Percentiles rank a stretch among this genome's conserved stretches.
Evolutionary conservation across 1,139 yeast species (phyloP).

Genomic region (Lodderomyces margitis): DNA sequence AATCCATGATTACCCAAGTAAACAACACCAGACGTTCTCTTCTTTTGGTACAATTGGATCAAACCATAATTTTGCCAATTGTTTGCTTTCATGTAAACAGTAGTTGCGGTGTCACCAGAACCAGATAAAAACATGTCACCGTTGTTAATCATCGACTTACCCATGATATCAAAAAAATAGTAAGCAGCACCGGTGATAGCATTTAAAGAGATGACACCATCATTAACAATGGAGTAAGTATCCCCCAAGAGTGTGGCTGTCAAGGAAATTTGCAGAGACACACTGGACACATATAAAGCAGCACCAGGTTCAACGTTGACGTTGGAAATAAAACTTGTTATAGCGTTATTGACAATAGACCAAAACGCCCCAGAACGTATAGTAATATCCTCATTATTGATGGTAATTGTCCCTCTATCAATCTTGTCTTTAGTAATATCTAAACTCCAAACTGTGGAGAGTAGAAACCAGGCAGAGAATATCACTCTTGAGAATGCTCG

Average conservation of each 20-base stretch:
- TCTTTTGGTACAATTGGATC: slow-evolving; percentile 22
- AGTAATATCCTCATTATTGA: slow-evolving; percentile 22
- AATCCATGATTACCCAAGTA: slow-evolving; percentile 20
- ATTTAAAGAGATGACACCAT: slow-evolving; percentile 27
- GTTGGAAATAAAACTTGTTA: slow-evolving; percentile 21
- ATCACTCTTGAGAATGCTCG: too few relatives aligned
- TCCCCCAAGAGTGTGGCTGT: slow-evolving; percentile 14
- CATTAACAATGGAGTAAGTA: slow-evolving; percentile 17
- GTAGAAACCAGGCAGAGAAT: too few relatives aligned
- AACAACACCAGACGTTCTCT: slow-evolving; percentile 21
- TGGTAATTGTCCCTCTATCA: slow-evolving; percentile 19
- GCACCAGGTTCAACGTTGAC: slow-evolving; percentile 22
- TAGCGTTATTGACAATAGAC: slow-evolving; percentile 30
- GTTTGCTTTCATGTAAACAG: slow-evolving; percentile 20
- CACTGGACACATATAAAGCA: slow-evolving; percentile 22
- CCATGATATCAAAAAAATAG: slow-evolving; percentile 21
- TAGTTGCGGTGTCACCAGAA: slow-evolving; percentile 21
- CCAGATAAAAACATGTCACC: slow-evolving; percentile 30
- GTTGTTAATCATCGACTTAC: slow-evolving; percentile 23
- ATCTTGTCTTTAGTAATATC: slow-evolving; percentile 10
- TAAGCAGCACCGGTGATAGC: slow-evolving; percentile 17
- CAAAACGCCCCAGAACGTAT: slow-evolving; percentile 28
- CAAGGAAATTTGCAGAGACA: slow-evolving; percentile 15
- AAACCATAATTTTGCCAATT: slow-evolving; percentile 28
- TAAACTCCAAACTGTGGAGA: too few relatives aligned